Evolutionary conservation across 257 asterid species (phyloP).

Genomic region (Plantago elongata): DNA sequence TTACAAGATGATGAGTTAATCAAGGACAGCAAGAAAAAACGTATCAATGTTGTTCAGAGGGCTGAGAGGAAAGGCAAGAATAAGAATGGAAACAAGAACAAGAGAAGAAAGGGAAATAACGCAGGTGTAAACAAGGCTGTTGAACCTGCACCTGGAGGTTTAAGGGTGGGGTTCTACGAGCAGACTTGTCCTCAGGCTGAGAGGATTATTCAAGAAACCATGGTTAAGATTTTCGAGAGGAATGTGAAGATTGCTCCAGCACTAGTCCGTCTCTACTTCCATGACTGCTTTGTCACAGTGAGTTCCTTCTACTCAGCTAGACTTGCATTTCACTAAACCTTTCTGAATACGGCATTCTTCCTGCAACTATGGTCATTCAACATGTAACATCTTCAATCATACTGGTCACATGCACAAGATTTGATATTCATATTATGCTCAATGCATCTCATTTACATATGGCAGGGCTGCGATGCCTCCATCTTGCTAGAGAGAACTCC

Average conservation of each 20-base stretch:
- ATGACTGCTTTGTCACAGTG: conserved; percentile 63
- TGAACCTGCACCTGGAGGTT: conserved; percentile 13
- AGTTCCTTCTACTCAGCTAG: conserved; percentile 8
- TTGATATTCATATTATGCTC: too few relatives aligned
- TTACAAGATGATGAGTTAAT: background rate
- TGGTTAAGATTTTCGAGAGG: conserved; percentile 24
- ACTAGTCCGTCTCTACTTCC: conserved; percentile 47
- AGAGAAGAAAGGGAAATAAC: background rate
- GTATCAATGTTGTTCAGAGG: background rate
- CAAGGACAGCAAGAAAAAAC: background rate
- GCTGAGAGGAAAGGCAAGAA: background rate
- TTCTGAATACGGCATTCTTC: background rate
- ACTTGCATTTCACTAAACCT: background rate
- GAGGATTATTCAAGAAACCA: conserved; percentile 31
- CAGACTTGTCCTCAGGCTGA: conserved; percentile 54
- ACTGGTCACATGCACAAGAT: too few relatives aligned
- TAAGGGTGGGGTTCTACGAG: conserved; percentile 36
- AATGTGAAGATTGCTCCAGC: conserved; percentile 47
- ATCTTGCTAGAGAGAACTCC: conserved; percentile 53
- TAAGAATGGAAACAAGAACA: background rate
- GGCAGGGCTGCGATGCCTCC: conserved; percentile 74
- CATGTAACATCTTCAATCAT: too few relatives aligned
- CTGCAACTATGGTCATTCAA: background rate
- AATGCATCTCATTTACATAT: background rate
- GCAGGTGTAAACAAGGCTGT: background rate